Conservation (phyloP, 164 flowering plant genomes). For the Akebia trifoliata region DNA sequence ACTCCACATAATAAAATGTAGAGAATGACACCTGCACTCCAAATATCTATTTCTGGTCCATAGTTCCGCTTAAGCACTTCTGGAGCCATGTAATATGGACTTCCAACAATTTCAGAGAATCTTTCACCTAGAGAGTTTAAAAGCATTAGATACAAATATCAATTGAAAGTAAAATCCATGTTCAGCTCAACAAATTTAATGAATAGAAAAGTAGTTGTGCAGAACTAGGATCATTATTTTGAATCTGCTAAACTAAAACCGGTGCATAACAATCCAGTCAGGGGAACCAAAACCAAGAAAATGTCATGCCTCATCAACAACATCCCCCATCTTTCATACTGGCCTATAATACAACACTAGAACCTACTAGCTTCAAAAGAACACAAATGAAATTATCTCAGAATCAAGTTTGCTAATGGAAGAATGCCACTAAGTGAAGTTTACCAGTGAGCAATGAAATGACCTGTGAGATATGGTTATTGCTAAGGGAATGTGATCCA, state of each 20-base stretch:
- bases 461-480: slow-evolving; percentile 1
- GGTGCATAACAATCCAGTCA: no score
- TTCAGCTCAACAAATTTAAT: not conserved
- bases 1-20: slow-evolving; percentile 62
- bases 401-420: not conserved
- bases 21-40: slow-evolving; percentile 98
- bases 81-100: slow-evolving; percentile 92
- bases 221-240: no score
- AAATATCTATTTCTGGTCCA: slow-evolving; percentile 72
- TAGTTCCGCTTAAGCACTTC: slow-evolving; percentile 36
- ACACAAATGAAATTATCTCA: not conserved
- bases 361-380: no score
- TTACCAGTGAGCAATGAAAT: not conserved
- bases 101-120: slow-evolving; percentile 96
- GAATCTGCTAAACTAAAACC: no score
- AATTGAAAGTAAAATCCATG: not conserved
- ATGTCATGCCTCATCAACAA: no score
- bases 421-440: not conserved
- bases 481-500: not conserved
- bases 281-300: no score
- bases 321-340: no score
- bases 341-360: no score
- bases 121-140: slow-evolving; percentile 48
- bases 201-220: not conserved
- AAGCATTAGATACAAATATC: not conserved